Evolutionary conservation across 768 basidiomycete species (phyloP).

Genomic region (Xerocomus spinulosus): DNA sequence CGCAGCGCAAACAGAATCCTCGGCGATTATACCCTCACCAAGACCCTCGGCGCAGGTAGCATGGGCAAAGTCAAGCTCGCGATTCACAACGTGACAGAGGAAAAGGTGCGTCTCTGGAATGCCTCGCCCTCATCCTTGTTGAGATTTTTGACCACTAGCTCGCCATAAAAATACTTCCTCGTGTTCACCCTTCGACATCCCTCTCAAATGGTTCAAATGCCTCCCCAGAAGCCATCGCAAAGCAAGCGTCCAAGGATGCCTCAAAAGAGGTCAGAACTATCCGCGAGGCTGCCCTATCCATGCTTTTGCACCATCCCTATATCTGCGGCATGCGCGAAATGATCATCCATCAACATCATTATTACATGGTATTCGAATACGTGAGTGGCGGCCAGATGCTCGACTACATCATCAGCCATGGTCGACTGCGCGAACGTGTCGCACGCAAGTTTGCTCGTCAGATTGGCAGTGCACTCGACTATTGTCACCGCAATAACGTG

Average conservation of each 20-base stretch:
- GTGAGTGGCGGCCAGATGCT: slow-evolving; percentile 99
- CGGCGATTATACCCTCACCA: slow-evolving; percentile 93
- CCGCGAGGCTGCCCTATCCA: slow-evolving; percentile 90
- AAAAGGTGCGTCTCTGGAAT: slow-evolving; percentile 64
- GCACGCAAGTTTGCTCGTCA: slow-evolving; percentile 97
- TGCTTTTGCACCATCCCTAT: slow-evolving; percentile 97
- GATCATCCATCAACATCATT: slow-evolving; percentile 96
- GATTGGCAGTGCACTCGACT: slow-evolving; percentile 93
- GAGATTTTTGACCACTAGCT: slow-evolving; percentile 46
- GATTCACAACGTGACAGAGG: slow-evolving; percentile 79
- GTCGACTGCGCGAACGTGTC: slow-evolving; percentile 88
- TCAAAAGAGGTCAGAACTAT: slow-evolving; percentile 96
- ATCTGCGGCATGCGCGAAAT: slow-evolving; percentile 99
- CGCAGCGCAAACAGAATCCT: slow-evolving; percentile 51
- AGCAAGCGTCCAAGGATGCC: slow-evolving; percentile 84
- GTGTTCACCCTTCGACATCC: slow-evolving; percentile 60
- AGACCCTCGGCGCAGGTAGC: slow-evolving; percentile 94
- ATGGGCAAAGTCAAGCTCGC: slow-evolving; percentile 99
- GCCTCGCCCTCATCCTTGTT: slow-evolving; percentile 9
- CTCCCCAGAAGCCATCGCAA: slow-evolving; percentile 57
- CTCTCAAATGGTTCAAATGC: slow-evolving; percentile 44
- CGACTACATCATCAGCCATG: slow-evolving; percentile 99
- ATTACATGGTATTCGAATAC: slow-evolving; percentile 99
- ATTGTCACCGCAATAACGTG: slow-evolving; percentile 96
- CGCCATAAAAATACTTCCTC: slow-evolving; percentile 98